Conservation (phyloP, 2,329 filamentous ascomycete genomes). For the Didymella exigua region DNA sequence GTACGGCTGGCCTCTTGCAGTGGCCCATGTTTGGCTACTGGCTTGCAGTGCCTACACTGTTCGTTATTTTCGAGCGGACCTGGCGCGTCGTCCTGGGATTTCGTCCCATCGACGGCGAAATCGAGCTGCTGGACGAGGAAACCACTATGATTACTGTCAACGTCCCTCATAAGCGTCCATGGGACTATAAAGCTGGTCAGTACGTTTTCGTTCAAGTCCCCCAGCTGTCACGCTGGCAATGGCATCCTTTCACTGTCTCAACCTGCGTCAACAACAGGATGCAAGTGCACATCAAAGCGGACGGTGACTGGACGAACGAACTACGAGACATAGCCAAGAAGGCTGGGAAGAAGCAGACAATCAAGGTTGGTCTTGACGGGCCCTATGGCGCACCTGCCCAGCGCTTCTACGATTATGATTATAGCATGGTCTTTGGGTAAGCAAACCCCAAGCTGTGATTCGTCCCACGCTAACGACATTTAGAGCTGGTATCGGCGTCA, state of each 20-base stretch:
- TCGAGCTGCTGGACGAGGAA: slow-evolving; percentile 59
- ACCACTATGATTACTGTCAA: slow-evolving; percentile 58
- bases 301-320: slow-evolving; percentile 61
- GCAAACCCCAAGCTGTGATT: not conserved
- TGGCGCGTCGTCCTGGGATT: slow-evolving; percentile 57
- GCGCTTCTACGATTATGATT: slow-evolving; percentile 63
- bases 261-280: slow-evolving; percentile 59
- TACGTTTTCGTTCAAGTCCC: slow-evolving; percentile 64
- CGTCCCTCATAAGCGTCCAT: slow-evolving; percentile 57
- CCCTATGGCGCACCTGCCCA: slow-evolving; percentile 65
- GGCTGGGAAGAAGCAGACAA: slow-evolving; percentile 41
- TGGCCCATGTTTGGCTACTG: slow-evolving; percentile 64
- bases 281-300: slow-evolving; percentile 64
- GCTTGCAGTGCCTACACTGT: slow-evolving; percentile 59
- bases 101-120: slow-evolving; percentile 54
- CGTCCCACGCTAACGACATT: not conserved
- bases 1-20: slow-evolving; percentile 58
- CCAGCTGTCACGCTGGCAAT: slow-evolving; percentile 60
- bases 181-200: slow-evolving; percentile 63
- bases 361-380: slow-evolving; percentile 62
- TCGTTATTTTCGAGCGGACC: slow-evolving; percentile 57
- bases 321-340: slow-evolving; percentile 53
- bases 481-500: slow-evolving; percentile 62
- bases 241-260: slow-evolving; percentile 66
- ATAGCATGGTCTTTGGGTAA: slow-evolving; percentile 59